phyloP scores from a whole-genome alignment of 148 eudicot species.

The Chenopodium suecicum region DNA sequence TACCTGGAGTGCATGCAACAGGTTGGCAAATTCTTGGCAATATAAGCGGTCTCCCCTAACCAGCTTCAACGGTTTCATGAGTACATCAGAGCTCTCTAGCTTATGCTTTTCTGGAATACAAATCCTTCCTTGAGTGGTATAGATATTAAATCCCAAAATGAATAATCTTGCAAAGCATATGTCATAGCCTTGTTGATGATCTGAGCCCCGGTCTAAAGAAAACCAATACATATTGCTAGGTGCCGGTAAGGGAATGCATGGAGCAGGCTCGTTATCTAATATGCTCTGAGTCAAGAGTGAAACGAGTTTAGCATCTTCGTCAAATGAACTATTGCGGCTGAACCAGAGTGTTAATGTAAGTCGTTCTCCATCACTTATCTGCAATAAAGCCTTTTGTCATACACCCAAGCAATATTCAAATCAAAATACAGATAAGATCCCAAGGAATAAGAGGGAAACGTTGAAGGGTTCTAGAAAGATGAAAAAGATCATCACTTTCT shows the following conservation, averaged over 20 bases:
- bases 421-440: too few species aligned
- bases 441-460: too few species aligned
- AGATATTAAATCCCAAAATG: constrained; percentile 56
- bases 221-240: constrained; percentile 93
- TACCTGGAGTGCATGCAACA: constrained; percentile 94
- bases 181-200: constrained; percentile 63
- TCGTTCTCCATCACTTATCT: constrained; percentile 86
- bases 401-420: neutral
- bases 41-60: constrained; percentile 47
- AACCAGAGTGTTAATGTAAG: constrained; percentile 90
- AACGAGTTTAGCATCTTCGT: constrained; percentile 85
- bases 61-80: constrained; percentile 49
- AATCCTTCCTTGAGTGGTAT: constrained; percentile 29
- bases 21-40: constrained; percentile 51
- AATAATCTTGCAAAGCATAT: constrained; percentile 70
- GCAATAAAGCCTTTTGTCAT: constrained; percentile 22
- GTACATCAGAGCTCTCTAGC: constrained; percentile 38
- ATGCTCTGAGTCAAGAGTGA: constrained; percentile 43
- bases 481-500: too few species aligned
- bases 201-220: constrained; percentile 53
- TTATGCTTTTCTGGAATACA: constrained; percentile 26
- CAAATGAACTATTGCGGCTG: constrained; percentile 67
- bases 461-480: too few species aligned
- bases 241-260: constrained; percentile 60
- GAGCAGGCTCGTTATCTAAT: constrained; percentile 23